These are phyloP conservation scores for Dioscorea dumetorum DNA, from an alignment of 106 monocot genomes.

Conservation along the genomic window DNA sequence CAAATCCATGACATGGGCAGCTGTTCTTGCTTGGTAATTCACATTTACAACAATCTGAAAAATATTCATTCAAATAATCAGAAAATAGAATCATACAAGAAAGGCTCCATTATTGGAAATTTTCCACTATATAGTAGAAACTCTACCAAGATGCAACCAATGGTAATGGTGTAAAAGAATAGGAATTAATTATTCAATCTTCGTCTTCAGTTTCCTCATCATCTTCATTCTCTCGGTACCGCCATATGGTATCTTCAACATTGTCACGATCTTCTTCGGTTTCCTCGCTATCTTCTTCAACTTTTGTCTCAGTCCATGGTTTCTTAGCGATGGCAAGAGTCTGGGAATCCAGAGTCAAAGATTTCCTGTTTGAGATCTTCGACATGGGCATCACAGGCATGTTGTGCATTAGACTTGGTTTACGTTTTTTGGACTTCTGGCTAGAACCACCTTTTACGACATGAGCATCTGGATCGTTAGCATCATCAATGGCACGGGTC, in stretches of 20 bases:
- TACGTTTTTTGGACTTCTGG: neutral
- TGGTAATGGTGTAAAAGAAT: neutral
- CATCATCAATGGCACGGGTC: constrained; percentile 17
- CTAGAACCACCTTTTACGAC: constrained; percentile 11
- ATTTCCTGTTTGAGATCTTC: neutral
- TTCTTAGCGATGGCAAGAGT: constrained; percentile 14
- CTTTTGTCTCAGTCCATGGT: constrained; percentile 26
- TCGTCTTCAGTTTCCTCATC: constrained; percentile 80
- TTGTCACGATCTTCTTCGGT: constrained; percentile 65
- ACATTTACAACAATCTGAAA: neutral
- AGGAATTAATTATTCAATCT: constrained; percentile 13
- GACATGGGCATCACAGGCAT: constrained; percentile 1
- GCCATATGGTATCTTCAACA: constrained; percentile 47
- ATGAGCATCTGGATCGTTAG: constrained; percentile 21
- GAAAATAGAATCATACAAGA: neutral
- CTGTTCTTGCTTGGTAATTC: neutral
- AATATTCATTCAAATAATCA: constrained; percentile 1
- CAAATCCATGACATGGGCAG: neutral
- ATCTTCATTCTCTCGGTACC: constrained; percentile 33
- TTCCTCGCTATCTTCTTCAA: constrained; percentile 73
- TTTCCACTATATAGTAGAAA: neutral
- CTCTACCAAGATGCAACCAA: neutral
- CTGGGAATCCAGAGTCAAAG: neutral
- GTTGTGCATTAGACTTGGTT: neutral
- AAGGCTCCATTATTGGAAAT: neutral